phyloP scores from a whole-genome alignment of 768 basidiomycete species.

The Melanogaster broomeanus region DNA sequence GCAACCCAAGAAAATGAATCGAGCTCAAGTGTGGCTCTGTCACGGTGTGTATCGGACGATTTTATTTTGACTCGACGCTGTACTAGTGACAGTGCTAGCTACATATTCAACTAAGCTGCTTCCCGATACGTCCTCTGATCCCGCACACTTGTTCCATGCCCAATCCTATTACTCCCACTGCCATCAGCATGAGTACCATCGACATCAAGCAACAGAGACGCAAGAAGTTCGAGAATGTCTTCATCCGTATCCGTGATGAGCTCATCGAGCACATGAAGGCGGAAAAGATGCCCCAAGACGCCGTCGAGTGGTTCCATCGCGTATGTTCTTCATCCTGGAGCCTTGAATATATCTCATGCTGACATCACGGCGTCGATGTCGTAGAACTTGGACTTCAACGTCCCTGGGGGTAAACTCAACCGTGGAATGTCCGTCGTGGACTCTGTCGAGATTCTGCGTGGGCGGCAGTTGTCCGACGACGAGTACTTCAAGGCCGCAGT shows the following conservation, averaged over 20 bases:
- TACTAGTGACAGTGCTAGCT: too few relatives aligned
- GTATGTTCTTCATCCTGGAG: conserved; percentile 46
- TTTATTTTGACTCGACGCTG: not conserved
- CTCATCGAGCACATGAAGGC: conserved; percentile 65
- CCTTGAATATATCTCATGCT: not conserved
- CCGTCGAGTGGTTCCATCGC: conserved; percentile 79
- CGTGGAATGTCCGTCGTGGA: conserved; percentile 96
- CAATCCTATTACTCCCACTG: not conserved
- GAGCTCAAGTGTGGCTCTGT: not conserved
- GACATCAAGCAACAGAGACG: conserved; percentile 48
- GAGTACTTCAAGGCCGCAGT: conserved; percentile 90
- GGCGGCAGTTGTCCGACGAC: conserved; percentile 65
- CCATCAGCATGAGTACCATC: conserved; percentile 23
- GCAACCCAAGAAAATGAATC: not conserved
- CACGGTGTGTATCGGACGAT: not conserved
- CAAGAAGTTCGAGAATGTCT: conserved; percentile 71
- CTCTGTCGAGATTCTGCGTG: conserved; percentile 85
- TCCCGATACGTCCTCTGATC: not conserved
- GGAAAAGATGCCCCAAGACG: conserved; percentile 83
- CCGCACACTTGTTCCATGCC: not conserved
- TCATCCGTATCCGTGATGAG: conserved; percentile 72
- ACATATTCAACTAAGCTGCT: too few relatives aligned
- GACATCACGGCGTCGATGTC: not conserved
- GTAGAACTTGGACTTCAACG: conserved; percentile 91
- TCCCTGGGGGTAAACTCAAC: conserved; percentile 96